phyloP scores from a whole-genome alignment of 2,329 filamentous ascomycete genomes.

The Fusarium dlaminii region DNA sequence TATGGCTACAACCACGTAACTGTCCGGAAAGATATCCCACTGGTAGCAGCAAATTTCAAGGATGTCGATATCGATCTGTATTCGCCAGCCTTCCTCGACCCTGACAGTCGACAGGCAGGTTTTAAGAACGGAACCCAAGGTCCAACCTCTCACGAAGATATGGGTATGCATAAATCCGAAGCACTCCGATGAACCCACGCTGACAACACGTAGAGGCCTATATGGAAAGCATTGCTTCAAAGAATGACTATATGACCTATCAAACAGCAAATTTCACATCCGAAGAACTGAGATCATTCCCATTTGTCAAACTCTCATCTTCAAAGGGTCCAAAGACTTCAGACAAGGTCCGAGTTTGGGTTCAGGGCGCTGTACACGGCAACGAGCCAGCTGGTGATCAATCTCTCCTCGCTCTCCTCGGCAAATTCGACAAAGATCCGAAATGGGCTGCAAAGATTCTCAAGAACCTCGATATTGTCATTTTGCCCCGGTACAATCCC shows the following conservation, averaged over 20 bases:
- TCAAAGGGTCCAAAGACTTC: neutral
- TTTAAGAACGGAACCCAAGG: slow-evolving; percentile 31
- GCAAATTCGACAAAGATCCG: slow-evolving; percentile 43
- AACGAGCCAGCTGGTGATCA: slow-evolving; percentile 48
- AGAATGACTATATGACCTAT: slow-evolving; percentile 25
- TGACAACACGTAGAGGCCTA: slow-evolving; percentile 6
- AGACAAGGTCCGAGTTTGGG: slow-evolving; percentile 44
- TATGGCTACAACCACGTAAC: slow-evolving; percentile 30
- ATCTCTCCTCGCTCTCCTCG: slow-evolving; percentile 43
- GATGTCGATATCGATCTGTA: slow-evolving; percentile 22
- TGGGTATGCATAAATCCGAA: neutral
- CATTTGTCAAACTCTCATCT: slow-evolving; percentile 25
- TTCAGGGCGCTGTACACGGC: slow-evolving; percentile 47
- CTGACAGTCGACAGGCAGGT: neutral
- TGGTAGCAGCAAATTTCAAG: slow-evolving; percentile 29
- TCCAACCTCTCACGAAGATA: slow-evolving; percentile 22
- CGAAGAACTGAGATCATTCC: slow-evolving; percentile 26
- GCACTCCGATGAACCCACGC: accelerated
- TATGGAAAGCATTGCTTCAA: slow-evolving; percentile 11
- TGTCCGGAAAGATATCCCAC: neutral
- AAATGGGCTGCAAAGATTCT: slow-evolving; percentile 44
- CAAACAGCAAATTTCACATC: slow-evolving; percentile 30
- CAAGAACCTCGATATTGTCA: slow-evolving; percentile 42
- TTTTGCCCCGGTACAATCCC: slow-evolving; percentile 47
- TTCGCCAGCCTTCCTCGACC: slow-evolving; percentile 11